Conservation (phyloP, 257 asterid species). For the Solanum etuberosum region DNA sequence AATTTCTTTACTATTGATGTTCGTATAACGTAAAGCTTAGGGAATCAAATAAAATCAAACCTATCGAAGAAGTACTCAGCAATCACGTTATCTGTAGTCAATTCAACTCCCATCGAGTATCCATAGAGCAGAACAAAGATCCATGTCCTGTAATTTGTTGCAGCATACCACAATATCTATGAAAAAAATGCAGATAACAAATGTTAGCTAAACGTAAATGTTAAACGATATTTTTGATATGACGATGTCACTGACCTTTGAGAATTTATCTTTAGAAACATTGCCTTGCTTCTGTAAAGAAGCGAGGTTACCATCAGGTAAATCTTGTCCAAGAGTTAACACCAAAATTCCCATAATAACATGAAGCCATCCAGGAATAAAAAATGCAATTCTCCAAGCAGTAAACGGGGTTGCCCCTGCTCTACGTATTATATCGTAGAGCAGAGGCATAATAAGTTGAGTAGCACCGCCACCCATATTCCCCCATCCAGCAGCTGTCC, state of each 20-base stretch:
- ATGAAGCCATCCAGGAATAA: constrained; percentile 12
- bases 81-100: constrained; percentile 41
- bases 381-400: constrained; percentile 20
- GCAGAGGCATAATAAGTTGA: constrained; percentile 15
- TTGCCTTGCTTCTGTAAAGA: constrained; percentile 12
- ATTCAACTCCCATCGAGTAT: constrained; percentile 51
- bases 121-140: constrained; percentile 43
- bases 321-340: constrained; percentile 9
- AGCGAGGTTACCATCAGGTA: constrained; percentile 21
- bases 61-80: constrained; percentile 50
- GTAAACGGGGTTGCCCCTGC: constrained; percentile 7
- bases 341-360: constrained; percentile 17
- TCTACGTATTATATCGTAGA: constrained; percentile 7
- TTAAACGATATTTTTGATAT: background rate
- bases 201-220: background rate
- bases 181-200: background rate
- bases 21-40: background rate
- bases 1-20: background rate
- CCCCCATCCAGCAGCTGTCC: constrained; percentile 24
- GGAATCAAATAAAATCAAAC: constrained; percentile 3
- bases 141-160: constrained; percentile 52
- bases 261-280: constrained; percentile 8
- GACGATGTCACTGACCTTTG: background rate
- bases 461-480: constrained; percentile 21
- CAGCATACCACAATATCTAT: constrained; percentile 13